Conservation (phyloP, 2,329 filamentous ascomycete species). For the Diaporthe amygdali region DNA sequence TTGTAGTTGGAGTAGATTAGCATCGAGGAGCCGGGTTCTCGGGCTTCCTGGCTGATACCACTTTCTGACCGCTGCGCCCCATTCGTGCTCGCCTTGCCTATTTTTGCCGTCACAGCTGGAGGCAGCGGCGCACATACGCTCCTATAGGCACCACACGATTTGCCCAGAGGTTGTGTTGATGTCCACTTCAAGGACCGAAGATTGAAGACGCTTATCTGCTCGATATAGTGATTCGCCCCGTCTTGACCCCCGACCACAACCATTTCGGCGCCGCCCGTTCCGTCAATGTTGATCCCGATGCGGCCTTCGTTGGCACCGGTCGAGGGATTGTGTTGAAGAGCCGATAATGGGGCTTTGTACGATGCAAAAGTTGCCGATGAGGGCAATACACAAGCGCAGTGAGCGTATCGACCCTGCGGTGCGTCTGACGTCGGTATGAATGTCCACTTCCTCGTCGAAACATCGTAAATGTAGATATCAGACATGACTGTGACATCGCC, state of each 20-base stretch:
- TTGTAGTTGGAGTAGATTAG: conserved; percentile 99
- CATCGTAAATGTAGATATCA: conserved; percentile 95
- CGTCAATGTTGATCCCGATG: conserved; percentile 88
- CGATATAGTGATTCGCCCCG: conserved; percentile 97
- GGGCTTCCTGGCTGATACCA: conserved; percentile 57
- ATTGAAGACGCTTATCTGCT: conserved; percentile 98
- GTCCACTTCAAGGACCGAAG: conserved; percentile 95
- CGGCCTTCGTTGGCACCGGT: conserved; percentile 85
- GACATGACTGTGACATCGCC: conserved; percentile 97
- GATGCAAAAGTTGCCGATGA: conserved; percentile 89
- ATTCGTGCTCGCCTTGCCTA: conserved; percentile 64
- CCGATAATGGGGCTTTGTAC: conserved; percentile 80
- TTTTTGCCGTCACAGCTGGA: conserved; percentile 66
- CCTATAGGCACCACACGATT: conserved; percentile 94
- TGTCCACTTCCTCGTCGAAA: conserved; percentile 82
- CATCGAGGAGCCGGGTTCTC: conserved; percentile 74
- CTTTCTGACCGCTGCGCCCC: conserved; percentile 47
- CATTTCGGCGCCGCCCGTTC: conserved; percentile 93
- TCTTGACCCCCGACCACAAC: conserved; percentile 96
- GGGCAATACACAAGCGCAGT: conserved; percentile 91
- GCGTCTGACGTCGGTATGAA: conserved; percentile 80
- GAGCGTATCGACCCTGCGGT: conserved; percentile 93
- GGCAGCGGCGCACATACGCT: conserved; percentile 90
- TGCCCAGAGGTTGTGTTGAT: conserved; percentile 82
- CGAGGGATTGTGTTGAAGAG: conserved; percentile 87